Percentiles rank a stretch among this genome's conserved stretches.
Evolutionary conservation across 768 basidiomycete genomes (phyloP).

Genomic region (Clitopilus hobsonii): DNA sequence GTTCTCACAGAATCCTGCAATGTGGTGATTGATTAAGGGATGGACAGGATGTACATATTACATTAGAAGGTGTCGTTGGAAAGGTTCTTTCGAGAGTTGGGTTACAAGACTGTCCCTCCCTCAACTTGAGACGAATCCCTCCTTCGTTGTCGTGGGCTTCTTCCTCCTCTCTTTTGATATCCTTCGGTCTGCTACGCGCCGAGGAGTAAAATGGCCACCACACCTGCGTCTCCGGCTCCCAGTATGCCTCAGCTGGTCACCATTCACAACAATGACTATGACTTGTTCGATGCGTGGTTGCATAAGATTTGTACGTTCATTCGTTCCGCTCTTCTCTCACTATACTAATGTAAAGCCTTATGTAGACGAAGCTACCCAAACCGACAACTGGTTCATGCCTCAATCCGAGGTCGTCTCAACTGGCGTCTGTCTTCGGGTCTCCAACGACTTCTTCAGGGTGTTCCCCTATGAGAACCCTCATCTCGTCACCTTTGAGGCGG

Average conservation of each 20-base stretch:
- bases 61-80: too few relatives aligned
- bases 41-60: neutral
- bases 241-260: slow-evolving; percentile 22
- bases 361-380: slow-evolving; percentile 53
- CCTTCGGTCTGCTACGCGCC: too few relatives aligned
- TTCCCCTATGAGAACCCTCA: slow-evolving; percentile 80
- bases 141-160: neutral
- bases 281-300: slow-evolving; percentile 72
- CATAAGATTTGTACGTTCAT: slow-evolving; percentile 61
- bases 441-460: slow-evolving; percentile 61
- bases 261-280: slow-evolving; percentile 63
- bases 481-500: slow-evolving; percentile 75
- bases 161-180: neutral
- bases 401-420: slow-evolving; percentile 65
- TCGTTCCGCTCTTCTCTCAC: neutral
- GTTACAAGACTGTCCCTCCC: too few relatives aligned
- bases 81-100: too few relatives aligned
- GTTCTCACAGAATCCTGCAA: neutral
- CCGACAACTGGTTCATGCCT: slow-evolving; percentile 82
- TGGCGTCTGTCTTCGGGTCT: slow-evolving; percentile 70
- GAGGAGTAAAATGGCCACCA: too few relatives aligned
- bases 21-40: neutral
- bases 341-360: neutral
- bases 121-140: too few relatives aligned
- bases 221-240: neutral